phyloP scores from a whole-genome alignment of 805 yeast genomes.

The Yarrowia alimentaria region DNA sequence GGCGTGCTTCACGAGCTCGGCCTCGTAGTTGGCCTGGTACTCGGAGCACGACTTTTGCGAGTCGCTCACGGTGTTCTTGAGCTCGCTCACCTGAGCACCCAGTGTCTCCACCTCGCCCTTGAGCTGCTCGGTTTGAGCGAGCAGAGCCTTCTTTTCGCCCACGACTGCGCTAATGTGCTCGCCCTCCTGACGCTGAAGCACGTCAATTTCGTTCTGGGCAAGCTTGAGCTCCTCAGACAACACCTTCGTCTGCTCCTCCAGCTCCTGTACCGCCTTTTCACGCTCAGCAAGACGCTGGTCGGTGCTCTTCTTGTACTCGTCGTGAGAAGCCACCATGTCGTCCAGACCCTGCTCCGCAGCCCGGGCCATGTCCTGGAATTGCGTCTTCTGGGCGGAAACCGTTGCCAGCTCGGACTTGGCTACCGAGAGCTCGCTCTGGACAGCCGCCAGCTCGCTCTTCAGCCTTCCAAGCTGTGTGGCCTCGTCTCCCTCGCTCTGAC shows the following conservation, averaged over 20 bases:
- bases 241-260: constrained; percentile 31
- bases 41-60: constrained; percentile 47
- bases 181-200: constrained; percentile 30
- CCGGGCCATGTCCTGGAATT: constrained; percentile 59
- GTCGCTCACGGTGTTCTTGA: constrained; percentile 39
- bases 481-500: constrained; percentile 38
- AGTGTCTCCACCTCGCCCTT: constrained; percentile 36
- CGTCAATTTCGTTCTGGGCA: constrained; percentile 33
- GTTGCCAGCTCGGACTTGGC: constrained; percentile 55
- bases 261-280: too few relatives aligned
- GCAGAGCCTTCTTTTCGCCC: constrained; percentile 32
- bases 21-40: constrained; percentile 54
- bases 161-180: constrained; percentile 34
- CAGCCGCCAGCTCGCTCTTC: constrained; percentile 37
- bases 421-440: constrained; percentile 46
- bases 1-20: constrained; percentile 55
- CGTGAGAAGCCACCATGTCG: constrained; percentile 55
- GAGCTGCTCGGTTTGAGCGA: constrained; percentile 31
- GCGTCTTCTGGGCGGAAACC: constrained; percentile 57
- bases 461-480: constrained; percentile 35
- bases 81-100: constrained; percentile 35
- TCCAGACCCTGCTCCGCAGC: constrained; percentile 66
- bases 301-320: constrained; percentile 41
- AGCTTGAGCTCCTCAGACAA: constrained; percentile 30
- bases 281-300: too few relatives aligned